Evolutionary conservation across 768 basidiomycete genomes (phyloP).

Genomic region (Rhizopogon rudus): DNA sequence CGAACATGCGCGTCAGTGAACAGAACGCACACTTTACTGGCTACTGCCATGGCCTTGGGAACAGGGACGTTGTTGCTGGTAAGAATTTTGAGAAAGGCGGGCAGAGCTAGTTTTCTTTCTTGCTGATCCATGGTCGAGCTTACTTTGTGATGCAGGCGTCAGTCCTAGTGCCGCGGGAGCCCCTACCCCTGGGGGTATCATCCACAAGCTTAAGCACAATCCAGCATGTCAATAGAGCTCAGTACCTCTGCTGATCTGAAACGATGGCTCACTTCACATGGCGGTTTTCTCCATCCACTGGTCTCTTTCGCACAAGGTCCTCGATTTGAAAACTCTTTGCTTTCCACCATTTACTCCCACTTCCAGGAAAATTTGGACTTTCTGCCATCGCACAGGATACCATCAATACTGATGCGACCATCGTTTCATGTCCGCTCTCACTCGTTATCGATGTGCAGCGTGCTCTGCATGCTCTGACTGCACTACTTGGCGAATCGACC

Average conservation of each 20-base stretch:
- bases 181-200: too few species aligned
- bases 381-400: constrained; percentile 43
- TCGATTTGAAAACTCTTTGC: constrained; percentile 2
- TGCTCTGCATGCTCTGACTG: constrained; percentile 39
- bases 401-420: constrained; percentile 44
- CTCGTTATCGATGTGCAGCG: constrained; percentile 57
- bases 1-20: not conserved
- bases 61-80: constrained; percentile 53
- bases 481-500: constrained; percentile 28
- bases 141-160: constrained; percentile 2
- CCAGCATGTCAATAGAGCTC: not conserved
- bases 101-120: constrained; percentile 50
- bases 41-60: constrained; percentile 62
- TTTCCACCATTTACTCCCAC: constrained; percentile 6
- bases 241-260: constrained; percentile 26
- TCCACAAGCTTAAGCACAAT: not conserved
- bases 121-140: constrained; percentile 3
- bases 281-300: constrained; percentile 47
- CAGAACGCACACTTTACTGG: constrained; percentile 59
- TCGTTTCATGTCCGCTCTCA: constrained; percentile 65
- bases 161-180: too few species aligned
- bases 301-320: constrained; percentile 45
- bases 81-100: constrained; percentile 62
- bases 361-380: constrained; percentile 41
- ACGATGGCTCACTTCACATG: constrained; percentile 44